phyloP scores from a whole-genome alignment of 345 rosid genomes.

The Melaleuca quinquenervia region DNA sequence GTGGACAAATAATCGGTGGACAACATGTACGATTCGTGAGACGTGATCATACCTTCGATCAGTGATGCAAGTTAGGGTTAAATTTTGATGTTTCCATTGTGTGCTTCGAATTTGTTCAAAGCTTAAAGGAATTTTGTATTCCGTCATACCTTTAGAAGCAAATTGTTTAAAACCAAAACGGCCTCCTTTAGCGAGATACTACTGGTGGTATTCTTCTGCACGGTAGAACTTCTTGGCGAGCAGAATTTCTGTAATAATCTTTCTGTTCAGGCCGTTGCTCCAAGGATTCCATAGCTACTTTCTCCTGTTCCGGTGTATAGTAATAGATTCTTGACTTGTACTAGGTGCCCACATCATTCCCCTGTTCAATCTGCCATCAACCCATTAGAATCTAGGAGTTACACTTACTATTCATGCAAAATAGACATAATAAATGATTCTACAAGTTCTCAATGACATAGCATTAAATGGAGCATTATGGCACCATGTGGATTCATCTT shows the following conservation, averaged over 20 bases:
- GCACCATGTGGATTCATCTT: not conserved
- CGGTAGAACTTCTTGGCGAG: constrained; percentile 87
- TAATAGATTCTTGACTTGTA: constrained; percentile 83
- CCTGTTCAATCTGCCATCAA: constrained; percentile 24
- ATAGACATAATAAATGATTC: not conserved
- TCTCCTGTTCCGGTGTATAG: constrained; percentile 82
- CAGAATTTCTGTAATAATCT: constrained; percentile 69
- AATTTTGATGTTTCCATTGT: too few relatives aligned
- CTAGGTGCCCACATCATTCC: constrained; percentile 84
- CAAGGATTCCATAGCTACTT: constrained; percentile 51
- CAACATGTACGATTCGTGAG: too few relatives aligned
- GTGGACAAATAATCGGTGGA: too few relatives aligned
- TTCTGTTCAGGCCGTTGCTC: constrained; percentile 56
- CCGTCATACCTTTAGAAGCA: constrained; percentile 55
- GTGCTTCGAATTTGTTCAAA: too few relatives aligned
- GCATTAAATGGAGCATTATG: not conserved
- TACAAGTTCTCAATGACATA: not conserved
- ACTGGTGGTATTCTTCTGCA: constrained; percentile 93
- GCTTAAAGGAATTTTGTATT: too few relatives aligned
- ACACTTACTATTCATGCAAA: not conserved
- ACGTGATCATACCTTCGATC: too few relatives aligned
- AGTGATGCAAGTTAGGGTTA: too few relatives aligned
- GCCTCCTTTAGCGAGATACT: constrained; percentile 87
- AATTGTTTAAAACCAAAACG: constrained; percentile 72
- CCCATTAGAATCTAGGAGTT: not conserved